Conservation (phyloP, 2,329 filamentous ascomycete genomes). For the Fusarium transvaalense region DNA sequence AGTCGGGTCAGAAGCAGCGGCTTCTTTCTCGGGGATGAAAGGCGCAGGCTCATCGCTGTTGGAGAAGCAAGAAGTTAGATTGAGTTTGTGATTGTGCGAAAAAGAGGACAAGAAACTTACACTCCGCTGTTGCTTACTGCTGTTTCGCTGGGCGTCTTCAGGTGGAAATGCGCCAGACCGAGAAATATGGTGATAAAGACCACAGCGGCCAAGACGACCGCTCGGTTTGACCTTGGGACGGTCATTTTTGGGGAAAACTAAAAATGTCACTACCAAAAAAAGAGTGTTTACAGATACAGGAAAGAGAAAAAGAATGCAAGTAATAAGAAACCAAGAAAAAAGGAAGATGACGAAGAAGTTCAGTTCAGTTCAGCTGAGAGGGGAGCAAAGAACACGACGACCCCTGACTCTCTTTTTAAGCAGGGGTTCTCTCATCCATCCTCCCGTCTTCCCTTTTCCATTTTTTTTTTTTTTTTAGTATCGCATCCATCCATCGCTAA, state of each 20-base stretch:
- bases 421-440: conserved; percentile 1
- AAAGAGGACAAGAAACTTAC: not conserved
- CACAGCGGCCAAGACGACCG: conserved; percentile 28
- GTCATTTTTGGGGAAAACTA: conserved; percentile 12
- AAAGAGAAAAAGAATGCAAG: not conserved
- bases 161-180: conserved; percentile 31
- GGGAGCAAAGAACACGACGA: not conserved
- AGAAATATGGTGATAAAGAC: conserved; percentile 33
- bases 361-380: conserved; percentile 6
- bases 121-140: conserved; percentile 11
- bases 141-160: conserved; percentile 20
- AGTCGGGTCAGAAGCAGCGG: conserved; percentile 15
- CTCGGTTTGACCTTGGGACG: conserved; percentile 29
- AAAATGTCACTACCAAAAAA: not conserved
- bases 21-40: conserved; percentile 31
- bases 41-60: conserved; percentile 23
- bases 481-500: conserved; percentile 1
- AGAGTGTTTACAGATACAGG: not conserved
- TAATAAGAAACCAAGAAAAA: conserved; percentile 2
- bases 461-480: not conserved
- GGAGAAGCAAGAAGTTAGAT: not conserved
- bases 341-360: conserved; percentile 1
- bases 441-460: too few species aligned
- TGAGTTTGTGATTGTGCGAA: not conserved
- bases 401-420: conserved; percentile 32